Base-by-base conservation (phyloP, 1,139 yeast genomes). In the Chernovozyma sophiae-reginae region DNA sequence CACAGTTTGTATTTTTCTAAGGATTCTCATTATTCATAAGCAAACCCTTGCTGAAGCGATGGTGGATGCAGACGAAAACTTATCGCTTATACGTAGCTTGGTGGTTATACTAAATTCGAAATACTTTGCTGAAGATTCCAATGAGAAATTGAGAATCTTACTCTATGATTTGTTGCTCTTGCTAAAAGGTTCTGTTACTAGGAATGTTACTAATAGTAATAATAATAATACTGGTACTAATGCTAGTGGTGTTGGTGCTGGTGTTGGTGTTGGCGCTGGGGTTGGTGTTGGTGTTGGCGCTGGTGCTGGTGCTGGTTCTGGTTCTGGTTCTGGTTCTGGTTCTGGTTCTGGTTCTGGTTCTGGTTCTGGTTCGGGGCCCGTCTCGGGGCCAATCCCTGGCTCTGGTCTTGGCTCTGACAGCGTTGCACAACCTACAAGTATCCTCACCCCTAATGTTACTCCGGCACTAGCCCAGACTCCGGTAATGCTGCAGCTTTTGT, bases 91-190 rank as follows among this genome's bases (percentile, higher is more conserved):
- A 31, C 53, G 56, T 36, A 75, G 74, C 37, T 57, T 81, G 47
- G 65, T 72, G 19, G 59, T 59, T 4, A 51, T 82, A 8, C 62
- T 78, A 39, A 64, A 68, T 29, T 67, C 77, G 6, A 52, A 58
- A 4, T 60, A 68, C 23, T 58, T 78, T 38, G 37, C 49, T 1
- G 36, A 62, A 3, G 60, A 6, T 16, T 18, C 58, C 26, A 69
- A 70, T 47, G 74, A 76, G 34, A 75, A 75, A 44, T 53, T 82
- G 42, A 75, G 74, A 47, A 75, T 82, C 37, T 58, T 82, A 43
- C 58, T 82, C 2, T 81, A 80, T 48, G 92, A 84, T 52, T 65
- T 82, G 32, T 56, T 82, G 29, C 59, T 79, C 3, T 72, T 85
- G 3, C 60, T 81, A 49, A 81, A 79, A 49, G 56, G 58, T 2